Evolutionary conservation across 2,329 filamentous ascomycete genomes (phyloP).

Genomic region (Aspergillus cejpii): DNA sequence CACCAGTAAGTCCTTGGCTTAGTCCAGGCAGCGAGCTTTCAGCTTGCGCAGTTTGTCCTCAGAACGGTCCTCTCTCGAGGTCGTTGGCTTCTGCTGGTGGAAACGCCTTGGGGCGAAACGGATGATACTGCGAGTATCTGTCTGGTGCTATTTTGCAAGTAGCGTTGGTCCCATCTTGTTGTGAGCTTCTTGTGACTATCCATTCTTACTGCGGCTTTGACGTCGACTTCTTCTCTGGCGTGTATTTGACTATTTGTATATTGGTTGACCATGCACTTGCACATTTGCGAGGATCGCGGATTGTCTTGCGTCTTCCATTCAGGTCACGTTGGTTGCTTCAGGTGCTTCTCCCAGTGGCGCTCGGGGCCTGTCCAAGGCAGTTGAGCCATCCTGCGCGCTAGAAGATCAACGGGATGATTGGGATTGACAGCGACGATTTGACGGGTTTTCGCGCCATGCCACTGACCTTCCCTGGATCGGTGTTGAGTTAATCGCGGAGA

Average conservation of each 20-base stretch:
- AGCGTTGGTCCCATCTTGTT: neutral
- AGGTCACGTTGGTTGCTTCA: neutral
- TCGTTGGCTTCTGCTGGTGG: neutral
- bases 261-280: neutral
- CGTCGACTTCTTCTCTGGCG: too few species aligned
- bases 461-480: neutral
- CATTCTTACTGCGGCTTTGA: too few species aligned
- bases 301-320: neutral
- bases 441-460: neutral
- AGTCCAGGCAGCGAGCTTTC: neutral
- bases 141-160: neutral
- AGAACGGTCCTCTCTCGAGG: neutral
- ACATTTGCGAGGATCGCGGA: neutral
- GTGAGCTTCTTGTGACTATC: too few species aligned
- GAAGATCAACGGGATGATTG: neutral
- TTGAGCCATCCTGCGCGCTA: too few species aligned
- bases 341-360: neutral
- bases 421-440: neutral
- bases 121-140: neutral
- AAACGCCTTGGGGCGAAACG: neutral
- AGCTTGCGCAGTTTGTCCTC: neutral
- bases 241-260: too few species aligned
- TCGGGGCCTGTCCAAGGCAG: neutral
- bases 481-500: neutral
- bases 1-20: neutral